Evolutionary conservation across 257 asterid genomes (phyloP), one percentile per base, ranked within the genome.

Genomic region (Fraxinus americana): DNA sequence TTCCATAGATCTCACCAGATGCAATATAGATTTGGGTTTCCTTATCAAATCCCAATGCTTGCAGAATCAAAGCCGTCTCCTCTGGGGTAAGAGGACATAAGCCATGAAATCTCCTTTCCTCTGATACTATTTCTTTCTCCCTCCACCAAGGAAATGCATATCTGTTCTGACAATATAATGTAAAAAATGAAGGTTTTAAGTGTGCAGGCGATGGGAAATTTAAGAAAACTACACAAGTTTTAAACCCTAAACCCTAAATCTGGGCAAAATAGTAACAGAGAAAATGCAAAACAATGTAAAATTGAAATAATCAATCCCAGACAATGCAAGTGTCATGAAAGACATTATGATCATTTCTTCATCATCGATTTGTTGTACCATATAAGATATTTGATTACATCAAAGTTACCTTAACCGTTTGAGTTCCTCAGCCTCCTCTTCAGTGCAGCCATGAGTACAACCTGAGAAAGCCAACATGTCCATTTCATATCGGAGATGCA

Each of bases 91-190:
- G 97, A 76, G 98, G 98, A 78, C 98, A 94, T 70, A 89, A 85
- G 77, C 98, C 98, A 39, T 86, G 89, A 54, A 90, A 84, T 81
- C 98, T 91, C 87, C 87, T 91, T 86, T 87, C 96, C 67, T 92
- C 97, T 7, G 98, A 94, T 75, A 84, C 67, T 59, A 93, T 93
- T 88, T 93, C 96, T 86, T 92, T 93, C 87, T 93, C 98, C 78
- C 87, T 92, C 98, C 98, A 93, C 98, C 98, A 91, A n/a, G 97
- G 98, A 85, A 91, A 93, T 71, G 96, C 97, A 80, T 93, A 93
- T 75, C 98, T 94, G 82, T 84, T 71, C 69, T 80, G 72, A 41
- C 52, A 73, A 80, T 19, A 19, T 70, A 59, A 27, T 45, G 32
- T 54, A 12, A 43, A 43, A 12, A 2, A 4, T 1, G 3, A 43